A percentile compares a stretch with the other conserved stretches of the same genome.
phyloP scores from a whole-genome alignment of 805 yeast genomes.

The Cyberlindnera mississippiensis region DNA sequence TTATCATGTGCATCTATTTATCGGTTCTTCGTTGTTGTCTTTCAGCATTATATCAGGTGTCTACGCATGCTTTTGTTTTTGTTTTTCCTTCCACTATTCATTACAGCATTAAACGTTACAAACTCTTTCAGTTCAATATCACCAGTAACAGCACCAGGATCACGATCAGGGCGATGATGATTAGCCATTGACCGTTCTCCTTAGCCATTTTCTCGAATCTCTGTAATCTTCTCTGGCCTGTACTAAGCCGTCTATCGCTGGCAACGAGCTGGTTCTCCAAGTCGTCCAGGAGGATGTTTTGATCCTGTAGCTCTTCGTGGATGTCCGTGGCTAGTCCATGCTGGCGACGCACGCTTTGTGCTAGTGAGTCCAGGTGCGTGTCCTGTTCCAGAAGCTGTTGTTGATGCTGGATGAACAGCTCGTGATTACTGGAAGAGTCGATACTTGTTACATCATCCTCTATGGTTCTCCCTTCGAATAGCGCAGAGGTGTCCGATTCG shows the following conservation, averaged over 20 bases:
- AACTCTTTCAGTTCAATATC: conserved; percentile 24
- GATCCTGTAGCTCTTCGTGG: conserved; percentile 44
- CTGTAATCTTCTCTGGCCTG: conserved; percentile 39
- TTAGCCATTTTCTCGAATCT: conserved; percentile 38
- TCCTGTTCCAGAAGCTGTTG: conserved; percentile 47
- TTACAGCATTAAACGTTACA: neutral
- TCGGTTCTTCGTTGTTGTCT: neutral
- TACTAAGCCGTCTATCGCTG: conserved; percentile 36
- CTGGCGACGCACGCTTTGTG: conserved; percentile 42
- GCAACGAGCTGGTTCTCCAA: conserved; percentile 43
- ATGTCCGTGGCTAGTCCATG: conserved; percentile 43
- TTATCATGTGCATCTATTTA: neutral
- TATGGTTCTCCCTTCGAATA: conserved; percentile 20
- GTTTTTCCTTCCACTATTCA: neutral
- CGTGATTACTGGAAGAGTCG: conserved; percentile 31
- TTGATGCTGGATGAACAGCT: conserved; percentile 40
- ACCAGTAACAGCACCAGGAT: conserved; percentile 42
- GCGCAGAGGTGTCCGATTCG: conserved; percentile 10
- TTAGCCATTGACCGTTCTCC: conserved; percentile 47
- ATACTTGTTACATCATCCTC: conserved; percentile 11
- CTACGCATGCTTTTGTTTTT: neutral
- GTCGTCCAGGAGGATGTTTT: conserved; percentile 46
- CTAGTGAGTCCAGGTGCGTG: conserved; percentile 35
- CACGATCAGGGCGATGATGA: conserved; percentile 40
- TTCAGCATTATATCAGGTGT: neutral